phyloP scores from a whole-genome alignment of 495 filamentous ascomycete species.

The Parmelia sp. region DNA sequence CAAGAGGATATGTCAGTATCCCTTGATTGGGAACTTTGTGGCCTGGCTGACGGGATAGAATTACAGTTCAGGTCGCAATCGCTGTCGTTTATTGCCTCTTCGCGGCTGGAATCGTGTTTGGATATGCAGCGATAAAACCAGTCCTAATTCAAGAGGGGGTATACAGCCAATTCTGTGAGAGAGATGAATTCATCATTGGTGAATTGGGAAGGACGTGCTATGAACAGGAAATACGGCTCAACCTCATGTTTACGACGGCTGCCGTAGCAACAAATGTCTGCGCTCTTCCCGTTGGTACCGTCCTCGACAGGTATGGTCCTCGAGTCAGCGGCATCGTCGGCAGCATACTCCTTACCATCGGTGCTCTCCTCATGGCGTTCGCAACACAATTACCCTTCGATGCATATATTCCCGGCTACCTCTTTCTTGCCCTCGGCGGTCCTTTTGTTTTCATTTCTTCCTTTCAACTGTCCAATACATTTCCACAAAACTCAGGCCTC shows the following conservation, averaged over 20 bases:
- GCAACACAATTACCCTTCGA: constrained; percentile 53
- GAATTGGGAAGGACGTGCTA: constrained; percentile 48
- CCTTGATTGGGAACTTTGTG: not conserved
- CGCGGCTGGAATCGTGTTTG: constrained; percentile 65
- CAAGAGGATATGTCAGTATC: constrained; percentile 43
- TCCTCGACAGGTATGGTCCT: constrained; percentile 61
- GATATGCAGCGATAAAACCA: constrained; percentile 68
- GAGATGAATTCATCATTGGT: constrained; percentile 32
- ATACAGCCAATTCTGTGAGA: constrained; percentile 52
- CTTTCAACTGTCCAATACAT: constrained; percentile 66
- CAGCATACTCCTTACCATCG: constrained; percentile 48
- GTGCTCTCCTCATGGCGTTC: constrained; percentile 52
- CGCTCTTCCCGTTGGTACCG: constrained; percentile 59
- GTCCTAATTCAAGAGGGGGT: constrained; percentile 60
- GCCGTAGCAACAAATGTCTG: constrained; percentile 63
- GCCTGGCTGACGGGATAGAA: constrained; percentile 6
- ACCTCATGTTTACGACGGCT: constrained; percentile 64
- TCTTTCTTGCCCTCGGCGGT: constrained; percentile 60
- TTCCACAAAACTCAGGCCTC: constrained; percentile 57
- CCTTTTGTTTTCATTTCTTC: constrained; percentile 66
- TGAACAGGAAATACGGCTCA: constrained; percentile 61
- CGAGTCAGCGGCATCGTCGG: constrained; percentile 53
- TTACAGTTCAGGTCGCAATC: constrained; percentile 50
- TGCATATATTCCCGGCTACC: constrained; percentile 57
- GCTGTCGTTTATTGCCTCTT: constrained; percentile 59